Base-by-base conservation (phyloP, 1,284 basidiomycete genomes). In the Cerrena zonata region DNA sequence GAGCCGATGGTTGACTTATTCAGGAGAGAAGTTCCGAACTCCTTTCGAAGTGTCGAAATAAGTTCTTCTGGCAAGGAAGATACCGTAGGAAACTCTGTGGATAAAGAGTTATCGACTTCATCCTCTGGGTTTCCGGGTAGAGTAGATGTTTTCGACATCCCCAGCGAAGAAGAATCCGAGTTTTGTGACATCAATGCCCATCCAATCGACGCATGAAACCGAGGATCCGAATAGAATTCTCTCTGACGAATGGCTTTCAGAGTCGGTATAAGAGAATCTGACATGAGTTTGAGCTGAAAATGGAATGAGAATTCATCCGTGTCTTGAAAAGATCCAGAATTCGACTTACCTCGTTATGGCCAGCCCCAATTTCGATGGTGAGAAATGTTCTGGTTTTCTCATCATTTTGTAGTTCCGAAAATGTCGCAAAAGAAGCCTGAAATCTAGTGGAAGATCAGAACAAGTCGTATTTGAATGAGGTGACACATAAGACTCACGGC, bases 201-300 rank as follows among this genome's bases (percentile, higher is more conserved):
- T 7, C 79, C 89, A 48, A 93, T 78, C 1, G 89, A 91, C 11
- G 82, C 77, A 61, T 93, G 91, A 60, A 91, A 92, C 26, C 80
- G 77, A 15, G 91, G 87, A 38, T 78, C 69, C 21, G 69, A 60
- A 63, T 93, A 92, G 66, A 86, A 92, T 49, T 77, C 75, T 58
- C 81, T 79, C 55, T 91, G 87, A 36, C 81, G 79, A 27, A 89
- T 71, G 5, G 65, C 60, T 12, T 67, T 69, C 37, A 91, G 67
- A 2, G 71, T 69, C 2, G 84, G 79, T 2, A 72, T 69, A 38
- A 91, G 64, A 13, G 70, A 67, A 43, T 77, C 69, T 1, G 78
- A 71, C 34, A 89, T 68, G 7, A 62, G 57, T 53, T 70, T 67
- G 15, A 90, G 64, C 88, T 90, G 59, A 50, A 25, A 22, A 2